A percentile compares a stretch with the other conserved stretches of the same genome.
Conservation (phyloP, 352 stramenopile species). For the Phytophthora rubi region DNA sequence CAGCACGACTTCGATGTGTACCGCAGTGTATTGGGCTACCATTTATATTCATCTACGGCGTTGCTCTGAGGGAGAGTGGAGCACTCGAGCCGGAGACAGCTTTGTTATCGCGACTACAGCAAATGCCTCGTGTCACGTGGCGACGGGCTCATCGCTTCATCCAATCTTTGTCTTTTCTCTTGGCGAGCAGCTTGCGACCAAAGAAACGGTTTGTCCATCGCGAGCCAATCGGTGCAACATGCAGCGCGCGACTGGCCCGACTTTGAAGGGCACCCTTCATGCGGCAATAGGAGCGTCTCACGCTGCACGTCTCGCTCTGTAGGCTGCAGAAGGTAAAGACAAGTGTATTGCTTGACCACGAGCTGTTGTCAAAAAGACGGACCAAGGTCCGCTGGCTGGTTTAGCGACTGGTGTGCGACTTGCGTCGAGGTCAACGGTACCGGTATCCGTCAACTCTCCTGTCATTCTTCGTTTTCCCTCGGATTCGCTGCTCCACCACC, state of each 20-base stretch:
- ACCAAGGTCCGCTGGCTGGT: slow-evolving; percentile 27
- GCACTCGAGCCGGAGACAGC: slow-evolving; percentile 3
- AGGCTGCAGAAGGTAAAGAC: slow-evolving; percentile 32
- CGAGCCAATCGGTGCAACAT: slow-evolving; percentile 17
- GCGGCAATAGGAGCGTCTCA: slow-evolving; percentile 26
- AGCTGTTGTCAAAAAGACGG: slow-evolving; percentile 27
- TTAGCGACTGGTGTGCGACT: slow-evolving; percentile 26
- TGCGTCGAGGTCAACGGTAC: not conserved
- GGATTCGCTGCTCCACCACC: slow-evolving; percentile 1
- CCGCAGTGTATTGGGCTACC: not conserved
- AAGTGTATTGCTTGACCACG: slow-evolving; percentile 23
- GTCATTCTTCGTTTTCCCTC: slow-evolving; percentile 29
- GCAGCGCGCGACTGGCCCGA: slow-evolving; percentile 17
- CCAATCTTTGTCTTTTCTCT: slow-evolving; percentile 20
- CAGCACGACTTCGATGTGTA: not conserved
- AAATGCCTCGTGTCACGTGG: slow-evolving; percentile 4
- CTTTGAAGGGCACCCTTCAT: slow-evolving; percentile 19
- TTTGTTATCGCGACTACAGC: slow-evolving; percentile 26
- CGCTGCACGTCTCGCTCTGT: slow-evolving; percentile 1
- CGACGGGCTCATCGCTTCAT: slow-evolving; percentile 1
- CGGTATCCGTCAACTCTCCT: not conserved
- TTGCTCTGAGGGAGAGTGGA: not conserved
- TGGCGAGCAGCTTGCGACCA: slow-evolving; percentile 16
- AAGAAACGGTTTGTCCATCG: slow-evolving; percentile 15
- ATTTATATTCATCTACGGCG: not conserved